Evolutionary conservation across 2,329 filamentous ascomycete species (phyloP), one percentile per base, ranked within the genome.

Genomic region (Biscogniauxia sp.): DNA sequence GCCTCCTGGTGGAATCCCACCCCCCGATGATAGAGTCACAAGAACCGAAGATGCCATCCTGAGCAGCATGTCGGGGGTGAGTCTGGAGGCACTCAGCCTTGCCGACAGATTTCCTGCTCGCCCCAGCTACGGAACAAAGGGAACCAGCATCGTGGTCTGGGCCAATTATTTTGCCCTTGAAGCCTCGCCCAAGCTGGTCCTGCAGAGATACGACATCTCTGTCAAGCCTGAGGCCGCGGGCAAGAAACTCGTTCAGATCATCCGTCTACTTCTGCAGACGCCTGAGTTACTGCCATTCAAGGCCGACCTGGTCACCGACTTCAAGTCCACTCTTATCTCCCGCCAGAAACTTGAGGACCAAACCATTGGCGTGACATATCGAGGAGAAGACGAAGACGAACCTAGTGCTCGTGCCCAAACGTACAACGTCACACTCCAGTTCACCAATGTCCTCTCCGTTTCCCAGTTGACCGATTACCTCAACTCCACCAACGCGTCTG

Each of bases 251-350:
- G 51, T 23, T 7, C 61, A 53, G 13, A 58, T 64, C 9, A 54
- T 63, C 54, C 51, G 41, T 13, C 37, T 62, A 20, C 54, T 53
- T n/a, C 54, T 60, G 28, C 19, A 63, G n/a, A 53, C 54, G 1
- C 55, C 55, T 7, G 23, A 49, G 1, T 49, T 58, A 2, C 5
- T 20, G 13, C 19, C 19, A 6, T 11, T 28, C 2, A 32, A 20
- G 25, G 13, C 54, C 9, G 54, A 71, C 55, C 58, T 76, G 3
- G 72, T 72, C 15, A 74, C 72, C 1, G 75, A 76, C 57, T 77
- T 76, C 64, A 70, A 62, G 59, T 69, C 72, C 1, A 75, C 69
- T 0, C 58, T 77, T 1, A 64, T 78, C 28, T 66, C 73, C 5
- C 68, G 65, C 1, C 58, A 49, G 11, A 61, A 66, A 23, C 56